Base-by-base conservation (phyloP, 2,329 filamentous ascomycete genomes). In the Pseudogymnoascus destructans region DNA sequence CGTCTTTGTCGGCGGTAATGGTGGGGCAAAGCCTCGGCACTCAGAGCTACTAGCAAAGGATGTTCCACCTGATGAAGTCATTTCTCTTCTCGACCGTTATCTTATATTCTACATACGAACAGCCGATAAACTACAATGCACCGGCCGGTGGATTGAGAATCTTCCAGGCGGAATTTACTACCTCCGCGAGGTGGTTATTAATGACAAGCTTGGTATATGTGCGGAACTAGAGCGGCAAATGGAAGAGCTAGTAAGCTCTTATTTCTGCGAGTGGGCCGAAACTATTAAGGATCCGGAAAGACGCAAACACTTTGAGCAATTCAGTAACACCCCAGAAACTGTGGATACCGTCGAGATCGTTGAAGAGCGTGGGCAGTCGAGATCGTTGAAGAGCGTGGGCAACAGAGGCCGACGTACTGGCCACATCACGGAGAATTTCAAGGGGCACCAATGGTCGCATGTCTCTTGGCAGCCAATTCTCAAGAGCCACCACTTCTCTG, bases 71-170 rank as follows among this genome's bases (percentile, higher is more conserved):
- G 82, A 88, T 57, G 86, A 95, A 66, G 84, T 95, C 7, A 78
- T 95, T 7, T 82, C 88, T 0, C 86, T 95, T 59, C 76, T 95
- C 2, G 91, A 95, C 70, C 84, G 91, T 46, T 95, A 93, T 68
- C 79, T 95, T 21, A 89, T 91, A 73, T 92, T 95, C 75, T 95
- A 95, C 73, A 93, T 95, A 66, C 87, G 89, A 64, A 95, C 91
- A 0, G 90, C 89, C 46, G 90, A 95, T 73, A 90, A 87, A 68
- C 81, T 95, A 0, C 89, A 95, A 71, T 81, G 90, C 55, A 95
- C 90, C 23, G 90, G 90, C 0, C 80, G 89, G 21, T 95, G 90
- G 90, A 76, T 95, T 35, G 90, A 95, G 70, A 80, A 79, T 57
- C 78, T 95, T 0, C 89, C 90, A 0, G 90, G 89, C 5, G 90